Evolutionary conservation across 345 rosid species (phyloP), one percentile per base, ranked within the genome.

Genomic region (Salix udensis): DNA sequence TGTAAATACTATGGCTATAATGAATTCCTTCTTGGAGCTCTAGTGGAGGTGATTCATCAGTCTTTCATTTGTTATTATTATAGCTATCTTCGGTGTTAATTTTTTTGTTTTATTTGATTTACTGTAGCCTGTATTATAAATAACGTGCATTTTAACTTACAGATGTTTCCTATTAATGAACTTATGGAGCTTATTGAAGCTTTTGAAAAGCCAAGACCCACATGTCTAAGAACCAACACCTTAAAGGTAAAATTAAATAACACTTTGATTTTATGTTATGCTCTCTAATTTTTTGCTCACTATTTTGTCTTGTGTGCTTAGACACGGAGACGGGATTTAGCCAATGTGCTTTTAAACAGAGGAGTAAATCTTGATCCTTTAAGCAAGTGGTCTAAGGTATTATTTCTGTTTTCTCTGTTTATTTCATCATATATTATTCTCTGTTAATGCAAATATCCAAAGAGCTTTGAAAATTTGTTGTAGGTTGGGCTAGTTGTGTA

Each of bases 301-400:
- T 73, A 12, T 80, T 67, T 40, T 13, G 24, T 79, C 65, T 46
- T 74, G 55, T 84, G 50, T 81, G 13, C 61, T 73, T 82, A 95
- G 98, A 84, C 97, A 15, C 88, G 98, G 65, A 90, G 98, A 84
- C 81, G 96, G 58, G 98, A 95, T 85, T 83, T 95, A 85, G 98
- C 98, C 48, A 97, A 90, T 89, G 97, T 92, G 37, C 94, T 96
- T 73, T 86, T 91, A 64, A 93, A 96, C 83, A 89, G 97, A 85
- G 99, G 99, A 67, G 98, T 96, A 76, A 94, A 96, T 78, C 84
- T 96, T 34, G 97, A 93, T 77, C 98, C 97, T 48, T 81, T 96
- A 77, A 88, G 97, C 91, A 96, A 93, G 82, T 96, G 99, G 98
- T 96, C 99, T 10, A 96, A 96, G 83, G 98, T 96, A 86, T 72